Base-by-base conservation (phyloP, 441 rosid species). In the Populus hybrid region DNA sequence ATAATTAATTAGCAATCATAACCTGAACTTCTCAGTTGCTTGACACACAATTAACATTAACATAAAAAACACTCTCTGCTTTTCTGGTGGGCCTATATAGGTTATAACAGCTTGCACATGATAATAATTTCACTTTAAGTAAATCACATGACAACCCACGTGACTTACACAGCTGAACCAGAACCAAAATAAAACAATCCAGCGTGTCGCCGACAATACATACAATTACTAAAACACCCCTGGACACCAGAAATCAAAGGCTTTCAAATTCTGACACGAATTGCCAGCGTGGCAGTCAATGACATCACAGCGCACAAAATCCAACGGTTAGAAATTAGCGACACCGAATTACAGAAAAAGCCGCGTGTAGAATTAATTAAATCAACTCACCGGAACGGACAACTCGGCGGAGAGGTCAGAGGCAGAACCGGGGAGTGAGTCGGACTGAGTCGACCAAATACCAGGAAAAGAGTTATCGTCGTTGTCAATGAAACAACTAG, bases 361-460 rank as follows among this genome's bases (percentile, higher is more conserved):
- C 23, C 63, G 23, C 63, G 63, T 20, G 63, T 57, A 20, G 8
- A 20, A 1, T 12, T 2, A 57, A 57, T 57, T 7, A 20, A 63
- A 63, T 21, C 3, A 59, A 83, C 91, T 85, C 54, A 92, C 97
- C 80, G 93, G 97, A 78, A 90, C 92, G 42, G 92, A 90, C 84
- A 92, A 84, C 85, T 89, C 88, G 18, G 95, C 84, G 40, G 98
- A 88, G 26, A 90, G 89, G 84, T 90, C 90, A 3, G 97, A 82
- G 75, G 79, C 85, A n/a, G 94, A 86, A 72, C 81, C 71, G 7
- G 91, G 90, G 32, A 91, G 85, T 0, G 99, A 88, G 23, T 91
- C 91, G 35, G 89, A 82, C 72, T 83, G 90, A 80, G 86, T 23
- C 30, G 93, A 77, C 97, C 98, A 93, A 73, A 92, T 74, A 77